Evolutionary conservation across 768 basidiomycete species (phyloP).

Genomic region (Mycena alexandri): DNA sequence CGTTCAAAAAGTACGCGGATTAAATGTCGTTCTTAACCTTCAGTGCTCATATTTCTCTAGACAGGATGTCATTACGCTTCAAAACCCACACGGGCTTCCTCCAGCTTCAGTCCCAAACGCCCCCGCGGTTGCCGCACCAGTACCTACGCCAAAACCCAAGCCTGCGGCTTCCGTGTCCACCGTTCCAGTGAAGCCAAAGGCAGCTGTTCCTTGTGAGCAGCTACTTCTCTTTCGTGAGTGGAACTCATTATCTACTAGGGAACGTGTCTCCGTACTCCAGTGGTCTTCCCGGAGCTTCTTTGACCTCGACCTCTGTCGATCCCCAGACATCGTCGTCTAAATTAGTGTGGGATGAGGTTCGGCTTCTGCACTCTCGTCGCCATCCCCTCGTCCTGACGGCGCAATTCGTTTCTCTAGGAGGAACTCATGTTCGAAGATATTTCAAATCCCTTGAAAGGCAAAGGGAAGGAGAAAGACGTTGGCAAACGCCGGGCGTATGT

Average conservation of each 20-base stretch:
- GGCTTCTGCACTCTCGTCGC: conserved; percentile 29
- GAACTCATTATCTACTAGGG: conserved; percentile 61
- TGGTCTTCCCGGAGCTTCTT: conserved; percentile 90
- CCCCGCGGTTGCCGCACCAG: conserved; percentile 47
- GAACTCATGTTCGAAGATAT: conserved; percentile 99
- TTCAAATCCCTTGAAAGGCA: conserved; percentile 81
- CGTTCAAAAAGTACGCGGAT: conserved; percentile 80
- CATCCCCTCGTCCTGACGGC: background rate
- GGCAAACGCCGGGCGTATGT: conserved; percentile 94
- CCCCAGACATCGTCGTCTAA: conserved; percentile 77
- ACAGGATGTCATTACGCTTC: conserved; percentile 92
- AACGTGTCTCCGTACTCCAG: conserved; percentile 93
- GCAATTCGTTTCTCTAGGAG: conserved; percentile 62
- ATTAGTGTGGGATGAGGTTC: conserved; percentile 94
- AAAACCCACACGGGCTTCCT: conserved; percentile 89
- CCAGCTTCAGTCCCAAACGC: conserved; percentile 59
- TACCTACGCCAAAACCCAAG: conserved; percentile 50
- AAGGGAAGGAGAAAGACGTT: conserved; percentile 94
- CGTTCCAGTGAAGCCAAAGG: conserved; percentile 62
- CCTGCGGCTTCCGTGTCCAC: conserved; percentile 48
- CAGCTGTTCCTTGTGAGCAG: conserved; percentile 74
- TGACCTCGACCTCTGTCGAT: conserved; percentile 93
- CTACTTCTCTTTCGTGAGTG: background rate
- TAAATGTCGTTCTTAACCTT: background rate
- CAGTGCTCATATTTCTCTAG: conserved; percentile 51